Evolutionary conservation across 1,284 basidiomycete species (phyloP), one percentile per base, ranked within the genome.

Genomic region (Papiliotrema flavescens): DNA sequence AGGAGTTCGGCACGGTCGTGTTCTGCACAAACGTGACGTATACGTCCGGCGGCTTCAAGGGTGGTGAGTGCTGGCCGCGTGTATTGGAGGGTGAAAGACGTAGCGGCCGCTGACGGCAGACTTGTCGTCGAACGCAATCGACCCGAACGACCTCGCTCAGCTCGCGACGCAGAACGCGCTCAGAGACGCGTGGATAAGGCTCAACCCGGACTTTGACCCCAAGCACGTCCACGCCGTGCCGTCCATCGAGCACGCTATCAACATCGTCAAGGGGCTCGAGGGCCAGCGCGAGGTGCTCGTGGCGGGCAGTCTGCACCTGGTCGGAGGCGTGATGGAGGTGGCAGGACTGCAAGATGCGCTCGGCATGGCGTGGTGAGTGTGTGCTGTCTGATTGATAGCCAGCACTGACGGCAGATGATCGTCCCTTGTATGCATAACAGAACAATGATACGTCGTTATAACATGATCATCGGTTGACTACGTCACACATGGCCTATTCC

Each of bases 11-110:
- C 69, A 81, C 84, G 47, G 89, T 92, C 57, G 83, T 97, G 53
- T 98, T 99, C 76, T 98, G 93, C 75, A 88, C 93, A 24, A 99
- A 98, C 73, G 87, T 94, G 42, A 98, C 96, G 0, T 98, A 94
- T 68, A 82, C 84, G 1, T 85, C 89, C 63, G 95, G 96, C 1
- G 80, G 82, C 37, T 97, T 86, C 74, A 96, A 95, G 77, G 88
- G 90, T 54, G 92, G 92, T 90, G 63, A 67, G 85, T 66, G 13
- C 14, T 19, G 20, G 3, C 47, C 23, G 34, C 11, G 32, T 22
- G 9, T 40, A n/a, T 8, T 24, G 28, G n/a, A 77, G 67, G 20
- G 19, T 47, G 51, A 37, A 32, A 6, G 28, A 32, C 11, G 28
- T 5, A 11, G 5, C 28, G 28, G 28, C 6, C 28, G n/a, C 52